Percentiles rank a stretch among this genome's conserved stretches.
phyloP scores from a whole-genome alignment of 371 early-diverging fungal species.

The Apophysomyces ossiformis region DNA sequence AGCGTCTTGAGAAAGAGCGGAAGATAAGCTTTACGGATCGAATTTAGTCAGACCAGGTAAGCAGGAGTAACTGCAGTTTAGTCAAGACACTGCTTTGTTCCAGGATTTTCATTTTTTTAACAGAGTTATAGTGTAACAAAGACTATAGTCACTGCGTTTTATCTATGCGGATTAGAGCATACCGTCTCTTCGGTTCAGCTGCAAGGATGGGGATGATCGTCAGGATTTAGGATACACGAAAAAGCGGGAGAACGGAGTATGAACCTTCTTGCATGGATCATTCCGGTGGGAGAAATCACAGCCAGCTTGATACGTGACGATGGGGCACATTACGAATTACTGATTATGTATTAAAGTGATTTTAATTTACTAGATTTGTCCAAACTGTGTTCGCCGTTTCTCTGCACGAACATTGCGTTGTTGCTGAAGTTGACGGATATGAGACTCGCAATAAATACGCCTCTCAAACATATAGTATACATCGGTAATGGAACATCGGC shows the following conservation, averaged over 20 bases:
- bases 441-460: constrained; percentile 69
- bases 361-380: constrained; percentile 17
- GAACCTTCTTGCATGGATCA: constrained; percentile 6
- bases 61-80: no score
- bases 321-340: not conserved
- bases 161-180: no score
- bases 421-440: constrained; percentile 64
- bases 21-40: no score
- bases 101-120: no score
- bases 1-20: no score
- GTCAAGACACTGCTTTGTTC: no score
- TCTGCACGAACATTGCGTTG: constrained; percentile 58
- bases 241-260: not conserved
- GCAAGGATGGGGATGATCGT: constrained; percentile 1
- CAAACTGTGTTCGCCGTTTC: constrained; percentile 62
- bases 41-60: no score
- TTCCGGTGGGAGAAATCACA: not conserved
- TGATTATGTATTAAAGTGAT: constrained; percentile 5
- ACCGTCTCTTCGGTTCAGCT: not conserved
- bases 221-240: constrained; percentile 4
- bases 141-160: no score
- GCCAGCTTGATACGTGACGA: not conserved
- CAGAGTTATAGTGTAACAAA: no score
- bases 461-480: constrained; percentile 75
- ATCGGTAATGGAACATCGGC: constrained; percentile 62